These are phyloP conservation scores for Saksenaea oblongispora DNA, from an alignment of 371 early-diverging fungal genomes.

Conservation along the genomic window DNA sequence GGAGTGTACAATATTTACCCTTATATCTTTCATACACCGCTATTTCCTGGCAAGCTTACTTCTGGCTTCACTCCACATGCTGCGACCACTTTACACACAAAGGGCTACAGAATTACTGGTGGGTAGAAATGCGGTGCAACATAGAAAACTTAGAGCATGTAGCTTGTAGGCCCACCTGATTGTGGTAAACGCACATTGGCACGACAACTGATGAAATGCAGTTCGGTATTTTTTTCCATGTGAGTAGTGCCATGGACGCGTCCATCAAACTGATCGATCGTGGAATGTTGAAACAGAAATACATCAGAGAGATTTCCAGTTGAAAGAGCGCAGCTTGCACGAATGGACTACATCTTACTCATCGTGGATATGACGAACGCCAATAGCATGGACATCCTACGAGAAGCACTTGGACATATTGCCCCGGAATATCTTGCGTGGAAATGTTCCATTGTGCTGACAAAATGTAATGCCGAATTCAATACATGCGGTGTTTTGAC, in stretches of 20 bases:
- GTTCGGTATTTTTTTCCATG: constrained; percentile 30
- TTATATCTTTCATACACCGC: too few relatives aligned
- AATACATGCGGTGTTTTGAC: background rate
- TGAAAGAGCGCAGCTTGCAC: constrained; percentile 5
- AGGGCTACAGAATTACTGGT: constrained; percentile 37
- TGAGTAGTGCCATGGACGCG: constrained; percentile 7
- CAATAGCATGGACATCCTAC: constrained; percentile 15
- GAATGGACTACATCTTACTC: constrained; percentile 29
- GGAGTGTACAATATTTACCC: too few relatives aligned
- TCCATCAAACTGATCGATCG: background rate
- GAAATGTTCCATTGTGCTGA: constrained; percentile 28
- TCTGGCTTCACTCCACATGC: constrained; percentile 12
- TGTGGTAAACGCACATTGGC: constrained; percentile 41
- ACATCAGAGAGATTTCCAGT: constrained; percentile 18
- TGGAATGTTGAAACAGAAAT: constrained; percentile 13
- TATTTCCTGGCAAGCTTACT: too few relatives aligned
- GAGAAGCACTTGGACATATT: constrained; percentile 11
- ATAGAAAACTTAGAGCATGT: background rate
- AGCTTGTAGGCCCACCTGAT: constrained; percentile 35
- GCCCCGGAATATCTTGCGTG: constrained; percentile 18
- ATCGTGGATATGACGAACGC: constrained; percentile 35
- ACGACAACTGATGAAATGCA: constrained; percentile 20
- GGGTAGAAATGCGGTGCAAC: background rate
- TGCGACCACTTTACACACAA: constrained; percentile 34
- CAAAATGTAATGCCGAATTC: constrained; percentile 26